Conservation (phyloP, 140 eudicot genomes). For the Ambrosia hybrid region DNA sequence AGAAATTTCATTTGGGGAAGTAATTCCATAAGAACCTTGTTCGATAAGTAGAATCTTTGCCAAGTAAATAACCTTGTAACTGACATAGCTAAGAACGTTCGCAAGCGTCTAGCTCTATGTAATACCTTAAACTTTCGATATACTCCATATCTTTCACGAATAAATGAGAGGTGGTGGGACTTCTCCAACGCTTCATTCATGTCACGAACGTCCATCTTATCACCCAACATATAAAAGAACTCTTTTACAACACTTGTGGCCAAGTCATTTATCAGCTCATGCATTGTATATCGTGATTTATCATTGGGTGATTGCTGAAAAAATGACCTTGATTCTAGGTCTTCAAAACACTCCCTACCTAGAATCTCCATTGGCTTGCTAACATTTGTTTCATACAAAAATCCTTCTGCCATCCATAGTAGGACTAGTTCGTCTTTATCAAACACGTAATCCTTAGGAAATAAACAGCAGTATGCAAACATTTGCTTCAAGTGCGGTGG, state of each 20-base stretch:
- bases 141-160: constrained; percentile 27
- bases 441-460: constrained; percentile 48
- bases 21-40: constrained; percentile 22
- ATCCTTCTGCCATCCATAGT: constrained; percentile 58
- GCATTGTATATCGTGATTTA: constrained; percentile 35
- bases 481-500: constrained; percentile 44
- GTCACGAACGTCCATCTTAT: constrained; percentile 19
- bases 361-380: constrained; percentile 34
- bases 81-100: constrained; percentile 41
- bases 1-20: constrained; percentile 28
- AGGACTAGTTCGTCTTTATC: constrained; percentile 32
- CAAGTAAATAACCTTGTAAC: background rate
- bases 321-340: constrained; percentile 47
- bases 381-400: constrained; percentile 10
- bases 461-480: constrained; percentile 50
- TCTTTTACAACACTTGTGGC: constrained; percentile 45
- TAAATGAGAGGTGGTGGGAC: constrained; percentile 37
- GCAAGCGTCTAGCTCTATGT: constrained; percentile 27
- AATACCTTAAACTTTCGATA: constrained; percentile 24
- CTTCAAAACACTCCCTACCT: constrained; percentile 43
- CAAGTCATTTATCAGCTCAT: constrained; percentile 45
- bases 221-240: constrained; percentile 32
- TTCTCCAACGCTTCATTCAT: constrained; percentile 13
- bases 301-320: constrained; percentile 30
- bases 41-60: constrained; percentile 17